Evolutionary conservation across 2,329 filamentous ascomycete species (phyloP), one percentile per base, ranked within the genome.

Genomic region (Teratosphaeria destructans): DNA sequence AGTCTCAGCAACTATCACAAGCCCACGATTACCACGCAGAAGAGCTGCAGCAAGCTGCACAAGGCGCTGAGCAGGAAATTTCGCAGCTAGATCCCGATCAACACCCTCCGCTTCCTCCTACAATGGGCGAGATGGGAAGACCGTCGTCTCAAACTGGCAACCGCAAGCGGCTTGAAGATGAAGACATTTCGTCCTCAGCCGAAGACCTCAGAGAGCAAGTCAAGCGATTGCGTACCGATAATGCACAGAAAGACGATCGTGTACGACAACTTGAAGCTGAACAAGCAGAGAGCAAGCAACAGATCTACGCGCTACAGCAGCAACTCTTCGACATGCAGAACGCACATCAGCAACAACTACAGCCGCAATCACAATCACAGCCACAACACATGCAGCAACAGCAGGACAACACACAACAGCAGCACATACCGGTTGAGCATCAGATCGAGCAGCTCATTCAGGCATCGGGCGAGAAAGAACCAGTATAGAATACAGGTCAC

Each of bases 151-250:
- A 26, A 29, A 47, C 23, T 12, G 54, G 27, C 53, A 64, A 64
- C 55, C 59, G 59, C 10, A 58, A 57, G 54, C 60, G 63, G 10
- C 43, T 52, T 5, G 59, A 64, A 7, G 57, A 47, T 43, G 43
- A 39, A 26, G 55, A 49, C 29, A 32, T 43, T 10, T 43, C 56
- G 8, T 54, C 49, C 12, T 71, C 74, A 6, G 53, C 63, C 8
- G 68, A 70, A 12, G 65, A 71, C 47, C 66, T 77, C 26, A 69
- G 72, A 59, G 64, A 65, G 7, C 73, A 78, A 63, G 64, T 77
- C 55, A 75, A 74, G 68, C 68, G 74, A 26, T 66, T 79, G 26
- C 69, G 73, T 35, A 66, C 66, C 11, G 73, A 77, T 60, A 75
- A 74, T 60, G 71, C 74, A 34, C 72, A 75, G 62, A 76, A 77